Conservation (phyloP, 768 basidiomycete genomes). For the Trametes villosa region DNA sequence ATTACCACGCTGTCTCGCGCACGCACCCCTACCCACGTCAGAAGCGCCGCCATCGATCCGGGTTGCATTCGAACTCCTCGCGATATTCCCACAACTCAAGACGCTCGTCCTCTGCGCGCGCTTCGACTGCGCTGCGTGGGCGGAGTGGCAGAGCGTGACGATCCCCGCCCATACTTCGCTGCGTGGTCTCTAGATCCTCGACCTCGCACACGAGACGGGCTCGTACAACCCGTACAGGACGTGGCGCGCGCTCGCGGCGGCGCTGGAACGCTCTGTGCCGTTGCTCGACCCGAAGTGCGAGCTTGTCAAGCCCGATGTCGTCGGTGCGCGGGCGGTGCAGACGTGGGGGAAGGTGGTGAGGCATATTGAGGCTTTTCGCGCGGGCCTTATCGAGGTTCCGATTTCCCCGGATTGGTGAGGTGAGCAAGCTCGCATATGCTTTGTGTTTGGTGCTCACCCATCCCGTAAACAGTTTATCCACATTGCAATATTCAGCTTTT, state of each 20-base stretch:
- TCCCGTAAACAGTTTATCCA: no score
- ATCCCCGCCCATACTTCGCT: background rate
- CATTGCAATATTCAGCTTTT: no score
- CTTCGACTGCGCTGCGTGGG: conserved; percentile 4
- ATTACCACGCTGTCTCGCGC: background rate
- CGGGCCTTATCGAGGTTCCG: background rate
- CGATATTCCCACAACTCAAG: background rate
- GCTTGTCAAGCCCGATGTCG: background rate
- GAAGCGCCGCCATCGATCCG: background rate
- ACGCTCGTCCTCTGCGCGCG: conserved; percentile 12
- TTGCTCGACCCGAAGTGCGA: background rate
- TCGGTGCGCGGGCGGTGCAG: background rate
- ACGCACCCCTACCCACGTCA: background rate
- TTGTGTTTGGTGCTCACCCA: no score
- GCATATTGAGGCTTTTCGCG: background rate
- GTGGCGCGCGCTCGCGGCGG: conserved; percentile 6
- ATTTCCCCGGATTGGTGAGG: background rate
- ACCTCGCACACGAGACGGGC: conserved; percentile 7
- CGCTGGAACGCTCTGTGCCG: conserved; percentile 2
- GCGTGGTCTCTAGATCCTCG: conserved; percentile 1
- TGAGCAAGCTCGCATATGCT: no score
- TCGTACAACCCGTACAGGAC: conserved; percentile 12
- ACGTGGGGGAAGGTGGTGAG: background rate
- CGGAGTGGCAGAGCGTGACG: background rate
- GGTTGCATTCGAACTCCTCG: background rate